Conservation (phyloP, 2,329 filamentous ascomycete genomes). For the Fusarium nisikadoi region DNA sequence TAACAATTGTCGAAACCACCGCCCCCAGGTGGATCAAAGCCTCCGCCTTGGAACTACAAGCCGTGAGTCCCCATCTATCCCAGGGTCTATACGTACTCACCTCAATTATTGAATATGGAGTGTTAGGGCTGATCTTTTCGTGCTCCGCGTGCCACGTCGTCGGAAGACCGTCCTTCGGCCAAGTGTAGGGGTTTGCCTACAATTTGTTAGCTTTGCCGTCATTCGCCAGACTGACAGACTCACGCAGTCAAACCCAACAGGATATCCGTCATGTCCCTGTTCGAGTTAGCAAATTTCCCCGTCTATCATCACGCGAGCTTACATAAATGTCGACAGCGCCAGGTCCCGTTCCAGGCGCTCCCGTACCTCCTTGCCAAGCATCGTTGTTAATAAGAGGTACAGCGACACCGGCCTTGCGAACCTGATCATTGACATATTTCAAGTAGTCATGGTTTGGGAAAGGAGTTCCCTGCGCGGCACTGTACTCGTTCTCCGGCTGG, state of each 20-base stretch:
- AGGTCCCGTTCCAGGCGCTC: constrained; percentile 69
- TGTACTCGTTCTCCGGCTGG: constrained; percentile 87
- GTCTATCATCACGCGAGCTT: neutral
- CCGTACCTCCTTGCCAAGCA: constrained; percentile 67
- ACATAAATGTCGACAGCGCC: constrained; percentile 69
- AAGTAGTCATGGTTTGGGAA: constrained; percentile 78
- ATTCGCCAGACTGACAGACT: neutral
- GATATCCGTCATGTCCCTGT: constrained; percentile 72
- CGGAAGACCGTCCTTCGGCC: constrained; percentile 43
- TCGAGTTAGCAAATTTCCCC: fast-evolving
- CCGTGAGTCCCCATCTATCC: neutral
- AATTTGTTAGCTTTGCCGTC: too few species aligned
- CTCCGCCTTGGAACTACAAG: constrained; percentile 72
- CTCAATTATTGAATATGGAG: constrained; percentile 69
- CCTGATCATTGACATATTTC: constrained; percentile 75
- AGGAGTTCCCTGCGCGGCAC: constrained; percentile 57
- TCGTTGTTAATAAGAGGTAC: constrained; percentile 83
- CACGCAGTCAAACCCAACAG: constrained; percentile 67
- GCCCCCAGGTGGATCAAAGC: constrained; percentile 81
- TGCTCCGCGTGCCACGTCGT: constrained; percentile 66
- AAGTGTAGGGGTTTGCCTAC: constrained; percentile 59
- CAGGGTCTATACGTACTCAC: fast-evolving
- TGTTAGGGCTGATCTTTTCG: constrained; percentile 69
- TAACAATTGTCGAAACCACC: constrained; percentile 75
- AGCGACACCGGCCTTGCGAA: constrained; percentile 73